Evolutionary conservation across 78 protist genomes (phyloP), one percentile per base, ranked within the genome.

Genomic region (Pigoraptor vietnamica): DNA sequence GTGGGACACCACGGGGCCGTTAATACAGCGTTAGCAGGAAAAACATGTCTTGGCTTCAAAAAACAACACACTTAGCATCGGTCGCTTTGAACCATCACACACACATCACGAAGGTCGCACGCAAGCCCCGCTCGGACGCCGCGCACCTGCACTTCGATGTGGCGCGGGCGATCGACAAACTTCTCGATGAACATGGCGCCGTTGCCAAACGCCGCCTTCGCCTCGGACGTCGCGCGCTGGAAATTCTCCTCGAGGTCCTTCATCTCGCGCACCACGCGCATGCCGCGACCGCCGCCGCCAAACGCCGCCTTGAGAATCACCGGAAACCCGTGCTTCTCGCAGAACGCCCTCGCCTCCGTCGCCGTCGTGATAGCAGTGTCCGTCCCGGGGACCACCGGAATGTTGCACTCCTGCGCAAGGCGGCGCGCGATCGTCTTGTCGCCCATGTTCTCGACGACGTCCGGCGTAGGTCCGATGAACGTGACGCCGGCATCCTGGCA

Each of bases 201-300:
- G 82, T 98, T 96, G 81, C 98, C 99, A 92, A 98, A 99, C 0
- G 97, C 94, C 0, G 94, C 34, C 84, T 81, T 23, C 23, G 94
- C 94, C 48, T 93, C 94, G n/a, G 86, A 39, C 29, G 83, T 39
- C 19, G 86, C 89, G 24, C 92, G 89, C 24, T 25, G 35, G 40
- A 84, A 90, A 86, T 23, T 35, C 40, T 93, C 92, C 33, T 37
- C 56, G 40, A 90, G 33, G 88, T 93, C 91, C 2, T 24, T 33
- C 48, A 23, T 88, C 83, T 79, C 34, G 84, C 87, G 90, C 40
- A 91, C 95, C n/a, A 95, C 48, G 33, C 97, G 95, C 97, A 98
- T 96, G 81, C 99, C 99, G 40, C 98, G 96, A 40, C 99, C 99
- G 37, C 99, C 99, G 79, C 99, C 99, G 86, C 99, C 99, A 36